Evolutionary conservation across 208 protist species (phyloP).

Genomic region (Wallacemonas sp.): DNA sequence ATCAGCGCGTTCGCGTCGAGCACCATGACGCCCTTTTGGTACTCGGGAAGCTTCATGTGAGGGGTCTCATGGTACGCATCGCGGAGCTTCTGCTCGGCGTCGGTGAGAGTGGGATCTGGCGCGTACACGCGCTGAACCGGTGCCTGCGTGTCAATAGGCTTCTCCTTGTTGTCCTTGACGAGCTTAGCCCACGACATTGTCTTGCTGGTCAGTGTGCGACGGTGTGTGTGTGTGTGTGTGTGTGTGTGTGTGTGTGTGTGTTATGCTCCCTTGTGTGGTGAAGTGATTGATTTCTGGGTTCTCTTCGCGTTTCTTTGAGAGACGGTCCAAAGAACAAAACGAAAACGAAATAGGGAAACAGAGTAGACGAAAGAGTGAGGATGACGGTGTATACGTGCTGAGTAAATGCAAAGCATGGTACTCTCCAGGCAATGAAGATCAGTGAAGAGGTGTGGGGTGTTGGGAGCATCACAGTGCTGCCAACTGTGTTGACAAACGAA

Average conservation of each 20-base stretch:
- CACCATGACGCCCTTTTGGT: constrained; percentile 72
- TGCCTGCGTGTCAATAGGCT: constrained; percentile 26
- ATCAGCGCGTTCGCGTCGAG: constrained; percentile 90
- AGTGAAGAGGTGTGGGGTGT: too few relatives aligned
- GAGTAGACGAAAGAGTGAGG: too few relatives aligned
- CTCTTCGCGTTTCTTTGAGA: too few relatives aligned
- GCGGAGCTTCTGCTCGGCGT: constrained; percentile 28
- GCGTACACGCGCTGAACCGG: constrained; percentile 33
- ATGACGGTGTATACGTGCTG: too few relatives aligned
- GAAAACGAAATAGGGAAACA: not conserved
- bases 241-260: too few relatives aligned
- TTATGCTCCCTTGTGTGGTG: not conserved
- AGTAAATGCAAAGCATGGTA: too few relatives aligned
- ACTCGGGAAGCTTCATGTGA: constrained; percentile 48
- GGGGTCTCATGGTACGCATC: constrained; percentile 36
- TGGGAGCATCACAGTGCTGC: too few relatives aligned
- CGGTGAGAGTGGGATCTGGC: constrained; percentile 23
- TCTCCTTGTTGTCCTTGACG: constrained; percentile 47
- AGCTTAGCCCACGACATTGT: constrained; percentile 84
- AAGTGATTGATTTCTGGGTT: too few relatives aligned
- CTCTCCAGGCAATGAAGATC: too few relatives aligned
- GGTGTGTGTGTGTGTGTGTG: not conserved
- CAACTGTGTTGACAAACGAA: too few relatives aligned
- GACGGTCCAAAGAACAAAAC: too few relatives aligned
- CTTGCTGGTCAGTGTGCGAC: too few relatives aligned